Percentiles rank a stretch among this genome's conserved stretches.
phyloP scores from a whole-genome alignment of 768 basidiomycete species.

The Kwoniella dejecticola region DNA sequence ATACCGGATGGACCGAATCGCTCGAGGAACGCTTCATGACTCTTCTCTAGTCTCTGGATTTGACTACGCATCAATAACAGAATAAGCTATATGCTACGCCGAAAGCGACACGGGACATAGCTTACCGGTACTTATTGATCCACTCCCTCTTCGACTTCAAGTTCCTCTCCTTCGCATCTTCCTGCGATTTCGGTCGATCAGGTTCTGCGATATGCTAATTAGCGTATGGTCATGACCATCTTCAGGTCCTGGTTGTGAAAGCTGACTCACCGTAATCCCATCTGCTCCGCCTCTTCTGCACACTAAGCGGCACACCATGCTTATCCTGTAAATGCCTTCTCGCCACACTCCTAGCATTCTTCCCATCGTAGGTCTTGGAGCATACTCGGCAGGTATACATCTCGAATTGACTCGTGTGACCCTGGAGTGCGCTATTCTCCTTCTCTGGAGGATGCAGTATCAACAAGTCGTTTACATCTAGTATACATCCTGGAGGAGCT shows the following conservation, averaged over 20 bases:
- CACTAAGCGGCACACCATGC: constrained; percentile 56
- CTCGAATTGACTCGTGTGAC: constrained; percentile 31
- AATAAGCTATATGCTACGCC: neutral
- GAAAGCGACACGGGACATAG: neutral
- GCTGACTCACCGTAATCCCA: constrained; percentile 57
- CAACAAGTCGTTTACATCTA: constrained; percentile 40
- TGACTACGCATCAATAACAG: constrained; percentile 1
- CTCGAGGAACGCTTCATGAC: constrained; percentile 22
- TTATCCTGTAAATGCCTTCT: constrained; percentile 58
- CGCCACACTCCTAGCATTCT: constrained; percentile 58
- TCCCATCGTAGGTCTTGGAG: constrained; percentile 57
- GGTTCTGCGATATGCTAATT: constrained; percentile 39
- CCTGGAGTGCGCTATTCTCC: constrained; percentile 1
- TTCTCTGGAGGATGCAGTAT: constrained; percentile 36
- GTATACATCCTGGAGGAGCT: constrained; percentile 27
- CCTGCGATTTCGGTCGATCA: constrained; percentile 54
- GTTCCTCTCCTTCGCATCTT: constrained; percentile 54
- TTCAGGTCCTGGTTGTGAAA: neutral
- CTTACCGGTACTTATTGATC: constrained; percentile 56
- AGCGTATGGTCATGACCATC: neutral
- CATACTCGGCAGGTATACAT: constrained; percentile 53
- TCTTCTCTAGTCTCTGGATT: constrained; percentile 9
- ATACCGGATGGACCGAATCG: constrained; percentile 25
- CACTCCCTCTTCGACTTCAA: constrained; percentile 56
- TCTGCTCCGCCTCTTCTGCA: constrained; percentile 56